A percentile compares a stretch with the other conserved stretches of the same genome.
These are phyloP conservation scores for Keithomyces neogunnii DNA, from an alignment of 2,329 filamentous ascomycete species.

Conservation along the genomic window DNA sequence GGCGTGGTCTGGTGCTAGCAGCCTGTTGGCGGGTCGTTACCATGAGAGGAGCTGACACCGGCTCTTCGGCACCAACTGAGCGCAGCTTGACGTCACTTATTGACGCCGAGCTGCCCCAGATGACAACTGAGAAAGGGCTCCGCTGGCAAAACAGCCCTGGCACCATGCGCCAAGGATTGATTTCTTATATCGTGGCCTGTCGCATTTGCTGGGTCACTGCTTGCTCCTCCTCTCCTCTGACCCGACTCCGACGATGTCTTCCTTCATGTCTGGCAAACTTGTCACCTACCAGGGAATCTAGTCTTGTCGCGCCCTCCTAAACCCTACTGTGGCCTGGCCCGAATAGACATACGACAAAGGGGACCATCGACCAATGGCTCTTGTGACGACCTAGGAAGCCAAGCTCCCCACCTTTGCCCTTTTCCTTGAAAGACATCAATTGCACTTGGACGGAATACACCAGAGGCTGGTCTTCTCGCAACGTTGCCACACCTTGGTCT, in stretches of 20 bases:
- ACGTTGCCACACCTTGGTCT: neutral
- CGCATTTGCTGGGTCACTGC: neutral
- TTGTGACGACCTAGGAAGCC: too few species aligned
- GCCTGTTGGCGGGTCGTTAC: too few species aligned
- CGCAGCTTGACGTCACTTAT: constrained; percentile 4
- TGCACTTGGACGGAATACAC: too few species aligned
- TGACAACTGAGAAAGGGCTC: neutral
- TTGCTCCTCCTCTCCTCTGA: neutral
- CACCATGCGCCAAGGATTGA: neutral
- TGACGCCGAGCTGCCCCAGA: neutral
- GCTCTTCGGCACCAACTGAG: constrained; percentile 3
- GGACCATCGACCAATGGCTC: too few species aligned
- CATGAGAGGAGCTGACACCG: neutral
- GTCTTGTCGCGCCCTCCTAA: too few species aligned
- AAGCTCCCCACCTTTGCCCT: too few species aligned
- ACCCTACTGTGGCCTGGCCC: too few species aligned
- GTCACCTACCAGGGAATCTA: neutral
- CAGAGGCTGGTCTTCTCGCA: neutral
- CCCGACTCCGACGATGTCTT: neutral
- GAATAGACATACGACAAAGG: too few species aligned
- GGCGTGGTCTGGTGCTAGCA: too few species aligned
- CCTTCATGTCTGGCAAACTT: neutral
- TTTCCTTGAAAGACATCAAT: too few species aligned
- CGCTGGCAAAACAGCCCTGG: too few species aligned
- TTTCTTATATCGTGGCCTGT: neutral